phyloP scores from a whole-genome alignment of 371 early-diverging fungal genomes.

The Rhizopus delemar region DNA sequence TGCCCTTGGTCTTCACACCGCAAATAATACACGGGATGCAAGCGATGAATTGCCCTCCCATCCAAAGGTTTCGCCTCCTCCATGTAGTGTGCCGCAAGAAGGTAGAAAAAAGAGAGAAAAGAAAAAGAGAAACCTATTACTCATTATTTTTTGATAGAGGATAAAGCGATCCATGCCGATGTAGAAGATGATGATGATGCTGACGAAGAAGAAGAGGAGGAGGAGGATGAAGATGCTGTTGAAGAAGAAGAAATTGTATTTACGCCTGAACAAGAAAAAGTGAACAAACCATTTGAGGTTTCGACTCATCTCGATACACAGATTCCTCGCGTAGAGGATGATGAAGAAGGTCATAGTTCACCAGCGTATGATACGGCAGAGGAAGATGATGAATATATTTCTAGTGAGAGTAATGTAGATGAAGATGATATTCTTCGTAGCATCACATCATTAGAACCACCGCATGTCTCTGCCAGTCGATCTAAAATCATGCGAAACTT shows the following conservation, averaged over 20 bases:
- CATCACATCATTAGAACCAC: constrained; percentile 29
- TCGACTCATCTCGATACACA: too few species aligned
- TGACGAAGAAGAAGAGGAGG: constrained; percentile 13
- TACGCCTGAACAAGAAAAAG: too few species aligned
- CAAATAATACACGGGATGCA: neutral
- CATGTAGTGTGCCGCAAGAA: too few species aligned
- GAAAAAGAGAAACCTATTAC: too few species aligned
- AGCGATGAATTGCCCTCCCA: neutral
- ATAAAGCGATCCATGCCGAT: too few species aligned
- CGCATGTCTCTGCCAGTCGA: constrained; percentile 22
- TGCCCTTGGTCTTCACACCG: too few species aligned
- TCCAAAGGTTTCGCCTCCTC: too few species aligned
- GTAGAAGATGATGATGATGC: constrained; percentile 3
- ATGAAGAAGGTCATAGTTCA: neutral
- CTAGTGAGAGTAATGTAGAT: neutral
- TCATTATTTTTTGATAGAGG: too few species aligned
- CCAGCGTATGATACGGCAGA: constrained; percentile 13
- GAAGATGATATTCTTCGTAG: constrained; percentile 32
- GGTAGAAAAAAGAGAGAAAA: too few species aligned
- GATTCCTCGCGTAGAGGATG: neutral
- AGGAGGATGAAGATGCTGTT: neutral
- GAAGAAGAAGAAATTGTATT: neutral
- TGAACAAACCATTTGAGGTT: too few species aligned
- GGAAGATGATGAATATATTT: neutral
- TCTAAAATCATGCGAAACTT: neutral